Conservation (phyloP, 2,329 filamentous ascomycete genomes). For the Mycosphaerella sp. region DNA sequence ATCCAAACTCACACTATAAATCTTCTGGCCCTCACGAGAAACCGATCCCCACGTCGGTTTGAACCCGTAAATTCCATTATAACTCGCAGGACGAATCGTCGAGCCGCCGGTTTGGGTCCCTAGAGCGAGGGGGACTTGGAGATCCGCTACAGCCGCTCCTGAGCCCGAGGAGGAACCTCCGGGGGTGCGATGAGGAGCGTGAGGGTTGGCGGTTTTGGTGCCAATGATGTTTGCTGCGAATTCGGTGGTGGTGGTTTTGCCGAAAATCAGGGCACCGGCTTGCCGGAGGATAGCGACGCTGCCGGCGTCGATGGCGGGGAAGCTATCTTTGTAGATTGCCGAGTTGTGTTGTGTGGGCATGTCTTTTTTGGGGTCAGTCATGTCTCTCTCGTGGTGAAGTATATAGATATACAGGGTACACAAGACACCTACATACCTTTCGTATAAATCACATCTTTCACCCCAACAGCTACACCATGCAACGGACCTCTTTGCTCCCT, state of each 20-base stretch:
- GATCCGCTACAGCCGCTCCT: constrained; percentile 59
- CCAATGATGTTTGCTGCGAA: constrained; percentile 54
- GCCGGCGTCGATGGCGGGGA: constrained; percentile 47
- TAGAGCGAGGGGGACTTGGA: constrained; percentile 54
- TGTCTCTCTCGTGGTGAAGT: too few relatives aligned
- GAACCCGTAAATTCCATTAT: constrained; percentile 57
- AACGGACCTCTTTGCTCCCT: constrained; percentile 46
- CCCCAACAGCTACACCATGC: constrained; percentile 52
- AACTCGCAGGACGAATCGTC: constrained; percentile 57
- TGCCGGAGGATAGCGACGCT: constrained; percentile 48
- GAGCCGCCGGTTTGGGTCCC: constrained; percentile 63
- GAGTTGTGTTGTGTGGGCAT: constrained; percentile 55
- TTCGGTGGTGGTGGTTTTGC: constrained; percentile 57
- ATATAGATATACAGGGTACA: too few relatives aligned
- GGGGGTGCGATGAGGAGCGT: constrained; percentile 49
- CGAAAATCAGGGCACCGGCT: constrained; percentile 53
- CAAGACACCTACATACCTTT: constrained; percentile 36
- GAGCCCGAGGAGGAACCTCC: constrained; percentile 64
- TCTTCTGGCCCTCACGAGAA: constrained; percentile 55
- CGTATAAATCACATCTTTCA: constrained; percentile 56
- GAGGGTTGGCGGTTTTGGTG: constrained; percentile 51
- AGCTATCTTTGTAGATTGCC: constrained; percentile 45
- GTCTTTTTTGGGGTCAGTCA: constrained; percentile 24
- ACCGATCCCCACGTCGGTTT: constrained; percentile 62
- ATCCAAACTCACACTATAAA: constrained; percentile 54